These are phyloP conservation scores for Secale cereale DNA, from an alignment of 176 grass and related monocot genomes.

Conservation along the genomic window DNA sequence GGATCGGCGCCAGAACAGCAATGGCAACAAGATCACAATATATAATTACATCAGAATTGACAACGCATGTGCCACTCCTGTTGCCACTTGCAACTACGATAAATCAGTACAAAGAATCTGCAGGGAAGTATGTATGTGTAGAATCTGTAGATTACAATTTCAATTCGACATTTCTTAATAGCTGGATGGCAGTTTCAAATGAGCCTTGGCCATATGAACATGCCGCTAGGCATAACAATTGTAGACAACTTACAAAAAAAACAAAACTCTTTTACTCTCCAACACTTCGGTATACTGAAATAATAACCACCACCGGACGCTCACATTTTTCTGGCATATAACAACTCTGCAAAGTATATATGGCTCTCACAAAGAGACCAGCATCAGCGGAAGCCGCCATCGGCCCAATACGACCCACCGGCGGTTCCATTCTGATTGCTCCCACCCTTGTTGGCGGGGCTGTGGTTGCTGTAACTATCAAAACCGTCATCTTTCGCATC, in stretches of 20 bases:
- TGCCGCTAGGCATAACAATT: conserved; percentile 29
- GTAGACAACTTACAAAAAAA: conserved; percentile 41
- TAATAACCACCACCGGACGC: conserved; percentile 41
- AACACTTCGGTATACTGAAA: conserved; percentile 27
- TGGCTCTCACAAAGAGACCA: conserved; percentile 17
- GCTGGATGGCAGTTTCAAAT: conserved; percentile 35
- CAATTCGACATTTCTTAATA: conserved; percentile 15
- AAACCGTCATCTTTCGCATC: conserved; percentile 77
- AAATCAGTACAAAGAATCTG: conserved; percentile 26
- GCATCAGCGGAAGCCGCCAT: conserved; percentile 75
- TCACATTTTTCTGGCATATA: conserved; percentile 43
- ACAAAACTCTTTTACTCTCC: conserved; percentile 29
- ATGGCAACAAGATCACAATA: neutral
- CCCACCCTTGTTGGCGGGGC: conserved; percentile 40
- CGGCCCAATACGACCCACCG: conserved; percentile 49
- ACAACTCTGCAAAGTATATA: conserved; percentile 45
- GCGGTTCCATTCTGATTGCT: conserved; percentile 62
- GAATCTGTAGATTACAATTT: conserved; percentile 47
- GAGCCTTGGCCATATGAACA: conserved; percentile 28
- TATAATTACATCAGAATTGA: neutral
- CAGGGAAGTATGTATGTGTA: neutral
- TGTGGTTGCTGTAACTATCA: conserved; percentile 59
- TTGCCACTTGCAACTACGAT: neutral
- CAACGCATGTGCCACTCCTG: neutral
- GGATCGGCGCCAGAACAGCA: neutral